These are phyloP conservation scores for Phytopythium montanum DNA, from an alignment of 352 stramenopile species.

Conservation along the genomic window DNA sequence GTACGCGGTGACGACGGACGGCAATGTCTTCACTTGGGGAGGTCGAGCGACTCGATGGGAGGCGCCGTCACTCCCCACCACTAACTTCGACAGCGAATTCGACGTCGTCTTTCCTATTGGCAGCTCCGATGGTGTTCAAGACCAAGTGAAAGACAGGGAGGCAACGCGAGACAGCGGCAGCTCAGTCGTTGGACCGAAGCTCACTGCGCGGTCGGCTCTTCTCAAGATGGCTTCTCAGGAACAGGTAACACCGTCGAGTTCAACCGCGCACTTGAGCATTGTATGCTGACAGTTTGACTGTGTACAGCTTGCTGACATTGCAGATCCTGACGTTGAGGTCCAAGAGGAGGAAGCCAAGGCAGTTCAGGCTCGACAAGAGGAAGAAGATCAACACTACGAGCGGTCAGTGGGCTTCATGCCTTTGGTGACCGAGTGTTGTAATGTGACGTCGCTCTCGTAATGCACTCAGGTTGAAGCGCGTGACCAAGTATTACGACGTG, in stretches of 20 bases:
- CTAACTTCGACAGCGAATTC: slow-evolving; percentile 28
- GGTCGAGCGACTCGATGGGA: slow-evolving; percentile 58
- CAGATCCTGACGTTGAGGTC: slow-evolving; percentile 39
- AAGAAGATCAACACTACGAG: slow-evolving; percentile 55
- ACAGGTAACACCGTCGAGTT: slow-evolving; percentile 22
- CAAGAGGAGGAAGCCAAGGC: slow-evolving; percentile 46
- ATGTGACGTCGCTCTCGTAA: not conserved
- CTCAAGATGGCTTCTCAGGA: slow-evolving; percentile 42
- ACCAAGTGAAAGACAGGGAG: not conserved
- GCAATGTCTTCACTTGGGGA: slow-evolving; percentile 90
- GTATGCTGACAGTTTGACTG: not conserved
- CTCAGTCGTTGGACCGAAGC: slow-evolving; percentile 15
- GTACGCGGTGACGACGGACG: slow-evolving; percentile 78
- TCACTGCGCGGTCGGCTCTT: slow-evolving; percentile 47
- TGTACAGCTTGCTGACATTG: slow-evolving; percentile 34
- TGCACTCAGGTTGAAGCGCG: slow-evolving; percentile 43
- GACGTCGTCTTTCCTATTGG: slow-evolving; percentile 9
- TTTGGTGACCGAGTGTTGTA: not conserved
- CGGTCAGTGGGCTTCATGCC: slow-evolving; percentile 11
- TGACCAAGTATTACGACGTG: slow-evolving; percentile 81
- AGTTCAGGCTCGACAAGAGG: slow-evolving; percentile 39
- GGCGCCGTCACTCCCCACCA: slow-evolving; percentile 12
- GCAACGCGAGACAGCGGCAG: slow-evolving; percentile 11
- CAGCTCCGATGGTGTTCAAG: not conserved
- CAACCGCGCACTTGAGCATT: not conserved